Evolutionary conservation across 805 yeast species (phyloP).

Genomic region (Dipodascopsis uninucleata): DNA sequence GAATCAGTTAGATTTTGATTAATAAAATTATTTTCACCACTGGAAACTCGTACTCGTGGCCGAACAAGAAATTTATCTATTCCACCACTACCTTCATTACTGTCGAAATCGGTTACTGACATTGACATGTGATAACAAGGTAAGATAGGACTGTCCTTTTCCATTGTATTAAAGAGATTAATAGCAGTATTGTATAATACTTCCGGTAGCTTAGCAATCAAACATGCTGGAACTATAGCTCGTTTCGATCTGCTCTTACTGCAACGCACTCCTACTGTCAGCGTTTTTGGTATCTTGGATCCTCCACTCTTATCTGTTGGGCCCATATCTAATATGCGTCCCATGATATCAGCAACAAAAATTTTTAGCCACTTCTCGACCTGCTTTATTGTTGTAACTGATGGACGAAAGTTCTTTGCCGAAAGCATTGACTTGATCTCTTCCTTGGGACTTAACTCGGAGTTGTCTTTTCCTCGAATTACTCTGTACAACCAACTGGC

Average conservation of each 20-base stretch:
- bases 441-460: constrained; percentile 55
- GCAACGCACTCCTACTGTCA: constrained; percentile 40
- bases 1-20: no score
- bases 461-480: constrained; percentile 58
- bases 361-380: constrained; percentile 76
- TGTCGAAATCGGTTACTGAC: constrained; percentile 16
- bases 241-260: constrained; percentile 28
- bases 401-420: constrained; percentile 66
- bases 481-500: constrained; percentile 57
- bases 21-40: no score
- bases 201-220: constrained; percentile 7
- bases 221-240: constrained; percentile 24
- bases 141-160: constrained; percentile 12
- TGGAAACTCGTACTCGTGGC: no score
- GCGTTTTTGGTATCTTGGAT: constrained; percentile 52
- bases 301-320: constrained; percentile 27
- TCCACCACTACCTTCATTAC: background rate
- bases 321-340: constrained; percentile 72
- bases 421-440: constrained; percentile 85
- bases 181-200: constrained; percentile 9
- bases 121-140: constrained; percentile 18
- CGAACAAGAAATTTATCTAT: constrained; percentile 9
- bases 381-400: constrained; percentile 53
- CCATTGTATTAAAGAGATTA: constrained; percentile 31
- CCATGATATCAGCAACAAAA: constrained; percentile 71